Percentiles rank a stretch among this genome's conserved stretches.
Evolutionary conservation across 202 grass and related monocot genomes (phyloP).

Genomic region (Elaeis oleifera): DNA sequence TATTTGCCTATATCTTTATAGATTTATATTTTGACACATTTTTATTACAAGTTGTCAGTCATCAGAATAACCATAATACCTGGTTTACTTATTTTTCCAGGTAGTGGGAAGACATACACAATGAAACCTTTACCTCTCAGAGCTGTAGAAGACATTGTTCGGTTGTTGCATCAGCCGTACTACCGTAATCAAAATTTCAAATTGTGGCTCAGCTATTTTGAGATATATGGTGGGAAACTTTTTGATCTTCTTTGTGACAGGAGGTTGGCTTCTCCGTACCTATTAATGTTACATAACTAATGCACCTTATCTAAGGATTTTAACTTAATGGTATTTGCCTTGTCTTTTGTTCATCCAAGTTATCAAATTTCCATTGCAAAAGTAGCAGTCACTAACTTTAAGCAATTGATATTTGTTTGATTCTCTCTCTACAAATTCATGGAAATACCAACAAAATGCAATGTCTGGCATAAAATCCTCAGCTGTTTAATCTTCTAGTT

Average conservation of each 20-base stretch:
- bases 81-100: slow-evolving; percentile 33
- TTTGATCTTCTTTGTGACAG: slow-evolving; percentile 96
- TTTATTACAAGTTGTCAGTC: slow-evolving; percentile 2
- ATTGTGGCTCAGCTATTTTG: slow-evolving; percentile 98
- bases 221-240: slow-evolving; percentile 96
- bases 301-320: slow-evolving; percentile 4
- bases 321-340: too few relatives aligned
- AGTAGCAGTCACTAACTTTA: too few relatives aligned
- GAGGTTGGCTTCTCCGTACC: slow-evolving; percentile 44
- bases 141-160: slow-evolving; percentile 78
- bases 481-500: too few relatives aligned
- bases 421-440: too few relatives aligned
- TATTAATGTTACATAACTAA: background rate
- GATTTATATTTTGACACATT: too few relatives aligned
- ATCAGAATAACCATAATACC: background rate
- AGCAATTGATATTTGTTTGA: too few relatives aligned
- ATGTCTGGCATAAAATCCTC: too few relatives aligned
- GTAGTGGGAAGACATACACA: slow-evolving; percentile 98
- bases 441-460: too few relatives aligned
- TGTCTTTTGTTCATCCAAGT: too few relatives aligned
- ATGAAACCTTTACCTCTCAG: slow-evolving; percentile 96
- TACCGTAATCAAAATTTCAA: slow-evolving; percentile 94
- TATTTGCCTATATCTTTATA: too few relatives aligned
- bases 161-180: slow-evolving; percentile 53
- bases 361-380: too few relatives aligned